Base-by-base conservation (phyloP, 2,329 filamentous ascomycete species). In the Aureobasidium sp. region DNA sequence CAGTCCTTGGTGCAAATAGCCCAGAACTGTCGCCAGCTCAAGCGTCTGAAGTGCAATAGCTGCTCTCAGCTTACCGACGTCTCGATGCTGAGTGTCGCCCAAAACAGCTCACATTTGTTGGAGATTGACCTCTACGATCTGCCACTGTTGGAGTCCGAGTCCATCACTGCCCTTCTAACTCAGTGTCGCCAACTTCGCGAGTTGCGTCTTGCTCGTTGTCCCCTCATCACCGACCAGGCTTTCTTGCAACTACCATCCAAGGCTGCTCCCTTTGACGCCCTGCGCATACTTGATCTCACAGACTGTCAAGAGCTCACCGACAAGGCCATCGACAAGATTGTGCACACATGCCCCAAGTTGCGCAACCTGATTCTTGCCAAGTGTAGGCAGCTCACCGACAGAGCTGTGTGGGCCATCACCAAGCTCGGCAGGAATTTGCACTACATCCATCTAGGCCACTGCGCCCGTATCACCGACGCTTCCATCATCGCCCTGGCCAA, bases 71-170 rank as follows among this genome's bases (percentile, higher is more conserved):
- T 97, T 37, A 91, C 88, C 42, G 91, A 97, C 71, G 81, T 82
- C 53, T 87, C 91, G 7, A 87, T 97, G 65, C 79, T 90, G 63
- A 89, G 91, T 3, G 95, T 99, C 71, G 93, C 94, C 6, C 81
- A 86, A 49, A 85, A 95, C 74, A 97, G 93, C 72, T 90, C 87
- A 14, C 93, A 96, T 67, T 91, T 99, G 35, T 86, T 99, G 65
- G 94, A 99, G 74, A 96, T 99, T 64, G 94, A 99, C 72, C 83
- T 99, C 15, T 90, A 96, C 68, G 88, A 91, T 68, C 96, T 94
- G 77, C 82, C 80, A 60, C 82, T 86, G 49, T 85, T 99, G 66
- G 89, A 89, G 65, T 94, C 95, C 71, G 83, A 86, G 27, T 90
- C 94, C 0, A 83, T 99, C 53, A 93, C 90, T 0, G 84, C 88